Conservation (phyloP, 108 stramenopile genomes). For the Cyclotella atomus region DNA sequence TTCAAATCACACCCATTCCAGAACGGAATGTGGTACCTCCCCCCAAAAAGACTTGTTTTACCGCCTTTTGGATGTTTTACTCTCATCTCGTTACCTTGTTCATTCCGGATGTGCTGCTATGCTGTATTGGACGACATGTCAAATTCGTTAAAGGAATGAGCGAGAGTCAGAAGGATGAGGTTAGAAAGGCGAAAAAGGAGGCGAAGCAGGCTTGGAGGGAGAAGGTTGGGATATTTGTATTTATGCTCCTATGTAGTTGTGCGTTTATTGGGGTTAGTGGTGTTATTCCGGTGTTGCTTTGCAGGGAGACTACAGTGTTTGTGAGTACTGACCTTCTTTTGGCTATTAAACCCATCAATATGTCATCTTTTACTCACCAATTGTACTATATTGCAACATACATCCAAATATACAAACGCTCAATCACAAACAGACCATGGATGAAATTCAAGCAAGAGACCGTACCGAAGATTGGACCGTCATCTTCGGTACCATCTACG, state of each 20-base stretch:
- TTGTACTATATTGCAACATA: not conserved
- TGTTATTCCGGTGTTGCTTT: constrained; percentile 52
- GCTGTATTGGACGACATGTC: constrained; percentile 16
- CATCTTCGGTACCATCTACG: constrained; percentile 52
- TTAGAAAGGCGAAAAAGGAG: constrained; percentile 11
- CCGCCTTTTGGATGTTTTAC: constrained; percentile 30
- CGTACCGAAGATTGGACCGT: constrained; percentile 55
- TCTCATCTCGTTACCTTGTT: constrained; percentile 37
- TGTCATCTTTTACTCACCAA: too few relatives aligned
- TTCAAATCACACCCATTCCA: constrained; percentile 46
- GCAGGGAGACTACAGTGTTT: constrained; percentile 38
- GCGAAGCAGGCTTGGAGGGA: constrained; percentile 56
- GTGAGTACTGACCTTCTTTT: constrained; percentile 16
- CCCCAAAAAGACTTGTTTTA: constrained; percentile 15
- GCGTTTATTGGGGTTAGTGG: constrained; percentile 55
- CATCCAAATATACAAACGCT: not conserved
- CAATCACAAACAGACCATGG: constrained; percentile 15
- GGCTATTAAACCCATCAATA: too few relatives aligned
- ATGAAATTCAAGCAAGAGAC: constrained; percentile 41
- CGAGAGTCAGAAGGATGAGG: constrained; percentile 8
- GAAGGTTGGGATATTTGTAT: constrained; percentile 53
- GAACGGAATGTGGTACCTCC: constrained; percentile 43
- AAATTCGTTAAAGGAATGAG: constrained; percentile 21
- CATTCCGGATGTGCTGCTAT: constrained; percentile 33
- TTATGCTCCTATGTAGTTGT: constrained; percentile 36